phyloP scores from a whole-genome alignment of 352 stramenopile genomes.

The Hyaloperonospora arabidopsidis region DNA sequence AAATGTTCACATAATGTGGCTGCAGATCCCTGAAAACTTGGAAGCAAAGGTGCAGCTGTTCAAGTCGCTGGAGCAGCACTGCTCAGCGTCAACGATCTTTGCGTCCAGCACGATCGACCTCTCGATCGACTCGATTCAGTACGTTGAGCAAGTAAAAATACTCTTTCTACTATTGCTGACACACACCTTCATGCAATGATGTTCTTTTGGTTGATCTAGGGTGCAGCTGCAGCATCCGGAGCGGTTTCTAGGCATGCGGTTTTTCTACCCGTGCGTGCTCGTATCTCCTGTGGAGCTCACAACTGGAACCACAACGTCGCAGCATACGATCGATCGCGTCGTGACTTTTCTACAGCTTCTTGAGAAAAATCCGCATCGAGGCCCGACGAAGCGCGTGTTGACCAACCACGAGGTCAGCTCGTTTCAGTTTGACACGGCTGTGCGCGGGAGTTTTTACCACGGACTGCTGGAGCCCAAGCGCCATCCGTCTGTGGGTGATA shows the following conservation, averaged over 20 bases:
- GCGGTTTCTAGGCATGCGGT: conserved; percentile 58
- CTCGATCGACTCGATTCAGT: conserved; percentile 56
- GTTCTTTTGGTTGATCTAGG: conserved; percentile 8
- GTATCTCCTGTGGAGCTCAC: conserved; percentile 58
- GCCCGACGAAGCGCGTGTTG: conserved; percentile 51
- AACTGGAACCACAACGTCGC: conserved; percentile 28
- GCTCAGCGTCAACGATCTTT: conserved; percentile 45
- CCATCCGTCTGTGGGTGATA: conserved; percentile 25
- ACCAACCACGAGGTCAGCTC: conserved; percentile 44
- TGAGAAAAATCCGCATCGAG: conserved; percentile 57
- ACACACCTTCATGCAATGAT: too few relatives aligned
- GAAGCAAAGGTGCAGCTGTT: conserved; percentile 55
- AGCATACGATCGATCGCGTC: conserved; percentile 35
- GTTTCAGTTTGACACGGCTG: conserved; percentile 59
- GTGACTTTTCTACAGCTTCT: conserved; percentile 40
- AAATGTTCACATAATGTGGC: too few relatives aligned
- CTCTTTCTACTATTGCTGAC: conserved; percentile 2
- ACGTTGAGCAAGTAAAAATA: conserved; percentile 8
- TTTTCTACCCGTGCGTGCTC: conserved; percentile 67
- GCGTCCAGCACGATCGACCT: conserved; percentile 59
- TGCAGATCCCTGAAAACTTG: conserved; percentile 55
- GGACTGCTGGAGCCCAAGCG: conserved; percentile 46
- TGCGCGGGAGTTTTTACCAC: conserved; percentile 54
- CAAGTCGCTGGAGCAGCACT: conserved; percentile 44
- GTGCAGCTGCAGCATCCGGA: conserved; percentile 33